Conservation (phyloP, 441 rosid species). For the Gossypium trilobum region DNA sequence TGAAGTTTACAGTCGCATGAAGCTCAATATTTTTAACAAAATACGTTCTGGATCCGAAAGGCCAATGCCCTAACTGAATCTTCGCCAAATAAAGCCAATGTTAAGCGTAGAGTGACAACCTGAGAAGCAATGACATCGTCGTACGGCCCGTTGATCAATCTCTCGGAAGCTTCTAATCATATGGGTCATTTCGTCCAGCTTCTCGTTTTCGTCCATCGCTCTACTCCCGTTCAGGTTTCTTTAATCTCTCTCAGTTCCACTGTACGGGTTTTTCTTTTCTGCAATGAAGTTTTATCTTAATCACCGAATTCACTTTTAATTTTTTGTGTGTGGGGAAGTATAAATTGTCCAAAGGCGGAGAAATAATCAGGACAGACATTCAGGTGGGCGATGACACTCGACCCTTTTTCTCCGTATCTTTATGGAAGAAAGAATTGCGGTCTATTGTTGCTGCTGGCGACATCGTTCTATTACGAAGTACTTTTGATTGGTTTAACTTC, state of each 20-base stretch:
- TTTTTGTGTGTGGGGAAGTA: slow-evolving; percentile 21
- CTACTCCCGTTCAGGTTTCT: slow-evolving; percentile 41
- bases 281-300: not conserved
- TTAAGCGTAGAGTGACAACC: too few species aligned
- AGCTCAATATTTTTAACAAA: too few species aligned
- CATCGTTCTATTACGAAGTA: slow-evolving; percentile 36
- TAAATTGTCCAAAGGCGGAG: slow-evolving; percentile 36
- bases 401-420: slow-evolving; percentile 33
- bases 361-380: slow-evolving; percentile 41
- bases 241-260: not conserved
- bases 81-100: not conserved
- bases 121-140: slow-evolving; percentile 34
- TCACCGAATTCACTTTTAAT: not conserved
- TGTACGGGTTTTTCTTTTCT: not conserved
- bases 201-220: slow-evolving; percentile 43
- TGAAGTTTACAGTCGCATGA: too few species aligned
- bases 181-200: slow-evolving; percentile 52
- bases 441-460: slow-evolving; percentile 31
- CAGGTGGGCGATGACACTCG: slow-evolving; percentile 50
- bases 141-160: slow-evolving; percentile 52
- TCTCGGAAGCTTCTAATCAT: slow-evolving; percentile 31
- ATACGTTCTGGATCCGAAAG: not conserved
- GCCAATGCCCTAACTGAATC: not conserved
- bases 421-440: slow-evolving; percentile 47
- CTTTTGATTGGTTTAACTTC: not conserved